Percentiles rank a stretch among this genome's conserved stretches.
Conservation (phyloP, 2,329 filamentous ascomycete genomes). For the Sporothrix luriei region DNA sequence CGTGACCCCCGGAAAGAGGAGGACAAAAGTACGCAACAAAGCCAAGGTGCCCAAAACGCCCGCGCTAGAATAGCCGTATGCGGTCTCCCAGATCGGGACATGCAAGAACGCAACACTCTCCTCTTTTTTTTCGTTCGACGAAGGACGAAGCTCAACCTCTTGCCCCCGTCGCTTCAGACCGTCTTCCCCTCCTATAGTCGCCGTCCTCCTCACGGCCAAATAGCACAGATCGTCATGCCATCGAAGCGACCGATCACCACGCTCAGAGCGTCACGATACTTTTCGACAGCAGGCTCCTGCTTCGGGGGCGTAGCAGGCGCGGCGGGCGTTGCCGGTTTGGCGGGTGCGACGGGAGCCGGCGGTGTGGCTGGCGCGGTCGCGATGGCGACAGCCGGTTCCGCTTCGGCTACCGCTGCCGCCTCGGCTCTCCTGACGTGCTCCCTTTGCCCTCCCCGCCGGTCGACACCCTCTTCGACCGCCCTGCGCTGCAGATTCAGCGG, state of each 20-base stretch:
- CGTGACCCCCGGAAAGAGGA: no score
- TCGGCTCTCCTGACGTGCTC: slow-evolving; percentile 16
- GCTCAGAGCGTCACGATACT: slow-evolving; percentile 32
- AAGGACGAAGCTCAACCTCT: no score
- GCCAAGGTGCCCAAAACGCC: no score
- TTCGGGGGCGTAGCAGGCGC: neutral
- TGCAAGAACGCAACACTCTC: no score
- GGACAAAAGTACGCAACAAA: no score
- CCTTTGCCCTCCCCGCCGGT: neutral
- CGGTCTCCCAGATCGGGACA: no score
- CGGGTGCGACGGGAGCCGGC: neutral
- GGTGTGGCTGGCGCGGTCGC: slow-evolving; percentile 16
- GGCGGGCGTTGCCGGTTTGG: neutral
- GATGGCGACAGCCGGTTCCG: neutral
- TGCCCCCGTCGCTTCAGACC: neutral
- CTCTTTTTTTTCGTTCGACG: no score
- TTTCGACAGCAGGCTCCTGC: slow-evolving; percentile 26
- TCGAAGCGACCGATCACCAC: slow-evolving; percentile 32
- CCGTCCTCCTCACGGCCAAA: slow-evolving; percentile 29
- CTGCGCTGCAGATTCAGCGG: neutral
- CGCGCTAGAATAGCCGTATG: no score
- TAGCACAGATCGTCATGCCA: slow-evolving; percentile 30
- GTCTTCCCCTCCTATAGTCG: neutral
- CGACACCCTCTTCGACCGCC: neutral
- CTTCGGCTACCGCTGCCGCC: no score